These are phyloP conservation scores for Aureobasidium musti DNA, from an alignment of 2,329 filamentous ascomycete genomes.

Conservation along the genomic window DNA sequence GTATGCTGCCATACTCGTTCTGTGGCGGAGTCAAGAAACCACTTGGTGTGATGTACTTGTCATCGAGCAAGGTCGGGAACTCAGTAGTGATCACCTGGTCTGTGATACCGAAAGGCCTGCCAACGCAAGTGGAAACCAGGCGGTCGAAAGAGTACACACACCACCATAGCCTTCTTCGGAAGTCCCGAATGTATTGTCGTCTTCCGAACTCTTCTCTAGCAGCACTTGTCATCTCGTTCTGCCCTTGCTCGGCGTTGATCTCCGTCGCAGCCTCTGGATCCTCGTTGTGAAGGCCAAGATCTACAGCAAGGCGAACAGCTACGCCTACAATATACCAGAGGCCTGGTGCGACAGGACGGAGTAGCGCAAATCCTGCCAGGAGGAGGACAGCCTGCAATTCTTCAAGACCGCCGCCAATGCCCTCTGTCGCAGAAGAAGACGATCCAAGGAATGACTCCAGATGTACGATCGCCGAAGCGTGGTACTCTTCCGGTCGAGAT, in stretches of 20 bases:
- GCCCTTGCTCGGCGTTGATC: slow-evolving; percentile 43
- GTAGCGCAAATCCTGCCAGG: slow-evolving; percentile 84
- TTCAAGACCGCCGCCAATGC: slow-evolving; percentile 84
- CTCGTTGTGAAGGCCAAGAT: slow-evolving; percentile 89
- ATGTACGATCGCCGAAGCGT: slow-evolving; percentile 90
- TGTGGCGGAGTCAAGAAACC: slow-evolving; percentile 67
- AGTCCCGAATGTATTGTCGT: slow-evolving; percentile 80
- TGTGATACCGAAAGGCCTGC: slow-evolving; percentile 89
- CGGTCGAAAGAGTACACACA: slow-evolving; percentile 93
- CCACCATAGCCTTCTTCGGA: slow-evolving; percentile 90
- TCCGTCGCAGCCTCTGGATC: slow-evolving; percentile 65
- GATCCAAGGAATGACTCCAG: slow-evolving; percentile 75
- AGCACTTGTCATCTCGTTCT: slow-evolving; percentile 40
- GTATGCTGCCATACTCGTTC: slow-evolving; percentile 45
- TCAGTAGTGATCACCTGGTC: slow-evolving; percentile 96
- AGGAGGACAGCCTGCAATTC: slow-evolving; percentile 92
- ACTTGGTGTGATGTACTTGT: slow-evolving; percentile 78
- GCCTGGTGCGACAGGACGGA: slow-evolving; percentile 88
- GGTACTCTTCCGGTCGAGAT: slow-evolving; percentile 88
- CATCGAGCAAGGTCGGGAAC: slow-evolving; percentile 85
- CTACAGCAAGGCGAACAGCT: slow-evolving; percentile 84
- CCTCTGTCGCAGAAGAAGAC: slow-evolving; percentile 62
- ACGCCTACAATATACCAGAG: slow-evolving; percentile 98
- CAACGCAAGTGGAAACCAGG: slow-evolving; percentile 92
- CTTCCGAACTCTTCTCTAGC: slow-evolving; percentile 63